A percentile compares a stretch with the other conserved stretches of the same genome.
Evolutionary conservation across 2,329 filamentous ascomycete genomes (phyloP).

Genomic region (Microdochium bolleyi): DNA sequence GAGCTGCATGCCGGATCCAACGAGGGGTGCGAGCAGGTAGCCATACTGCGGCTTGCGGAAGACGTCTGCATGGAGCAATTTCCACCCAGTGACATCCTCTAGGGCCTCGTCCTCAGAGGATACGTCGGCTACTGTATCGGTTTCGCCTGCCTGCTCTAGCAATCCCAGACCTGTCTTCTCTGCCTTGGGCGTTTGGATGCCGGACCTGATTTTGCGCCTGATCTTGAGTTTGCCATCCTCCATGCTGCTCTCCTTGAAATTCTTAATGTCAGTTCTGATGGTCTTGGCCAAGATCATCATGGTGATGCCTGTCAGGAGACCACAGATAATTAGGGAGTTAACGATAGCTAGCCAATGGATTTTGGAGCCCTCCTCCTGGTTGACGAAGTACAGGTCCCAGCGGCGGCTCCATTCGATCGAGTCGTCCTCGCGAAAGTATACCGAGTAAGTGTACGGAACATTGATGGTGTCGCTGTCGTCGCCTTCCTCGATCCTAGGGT

Average conservation of each 20-base stretch:
- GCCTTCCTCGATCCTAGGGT: slow-evolving; percentile 41
- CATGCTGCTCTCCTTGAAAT: slow-evolving; percentile 54
- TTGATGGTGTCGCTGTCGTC: slow-evolving; percentile 59
- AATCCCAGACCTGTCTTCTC: slow-evolving; percentile 49
- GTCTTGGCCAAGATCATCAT: slow-evolving; percentile 76
- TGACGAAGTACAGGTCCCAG: slow-evolving; percentile 87
- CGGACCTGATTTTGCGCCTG: slow-evolving; percentile 38
- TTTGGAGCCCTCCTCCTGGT: slow-evolving; percentile 72
- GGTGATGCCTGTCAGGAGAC: slow-evolving; percentile 69
- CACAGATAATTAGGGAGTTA: slow-evolving; percentile 79
- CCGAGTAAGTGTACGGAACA: slow-evolving; percentile 81
- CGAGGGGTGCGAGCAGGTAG: slow-evolving; percentile 66
- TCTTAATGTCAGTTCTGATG: slow-evolving; percentile 70
- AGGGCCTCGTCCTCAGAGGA: slow-evolving; percentile 63
- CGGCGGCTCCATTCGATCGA: slow-evolving; percentile 74
- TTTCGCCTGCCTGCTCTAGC: slow-evolving; percentile 50
- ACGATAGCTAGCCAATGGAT: slow-evolving; percentile 86
- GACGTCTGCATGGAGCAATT: slow-evolving; percentile 79
- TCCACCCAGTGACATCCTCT: slow-evolving; percentile 83
- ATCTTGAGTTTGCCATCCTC: slow-evolving; percentile 58
- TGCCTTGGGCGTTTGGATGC: slow-evolving; percentile 31
- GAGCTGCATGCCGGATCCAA: slow-evolving; percentile 82
- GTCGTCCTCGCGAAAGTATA: slow-evolving; percentile 81
- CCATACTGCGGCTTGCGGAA: slow-evolving; percentile 68
- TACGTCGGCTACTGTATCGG: slow-evolving; percentile 43